A percentile compares a stretch with the other conserved stretches of the same genome.
Evolutionary conservation across 2,329 filamentous ascomycete species (phyloP).

Genomic region (Verticillium isaacii): DNA sequence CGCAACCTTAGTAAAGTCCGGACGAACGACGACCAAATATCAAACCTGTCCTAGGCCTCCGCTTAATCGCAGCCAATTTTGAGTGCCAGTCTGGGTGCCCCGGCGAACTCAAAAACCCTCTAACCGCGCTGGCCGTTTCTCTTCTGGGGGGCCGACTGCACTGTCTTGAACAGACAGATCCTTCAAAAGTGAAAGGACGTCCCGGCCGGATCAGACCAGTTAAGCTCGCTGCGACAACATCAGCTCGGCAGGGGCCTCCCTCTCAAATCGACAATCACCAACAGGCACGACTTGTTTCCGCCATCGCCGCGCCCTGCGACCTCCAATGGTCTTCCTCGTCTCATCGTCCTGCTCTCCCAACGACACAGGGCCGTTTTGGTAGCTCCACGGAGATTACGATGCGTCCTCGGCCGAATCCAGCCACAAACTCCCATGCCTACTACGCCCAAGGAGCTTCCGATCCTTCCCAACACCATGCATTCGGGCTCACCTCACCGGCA

Average conservation of each 20-base stretch:
- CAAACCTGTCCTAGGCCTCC: not conserved
- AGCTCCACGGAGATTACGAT: not conserved
- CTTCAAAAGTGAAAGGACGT: not conserved
- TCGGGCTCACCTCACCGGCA: constrained; percentile 5
- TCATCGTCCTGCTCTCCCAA: not conserved
- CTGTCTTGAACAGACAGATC: not conserved
- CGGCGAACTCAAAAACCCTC: not conserved
- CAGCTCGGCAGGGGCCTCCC: not conserved
- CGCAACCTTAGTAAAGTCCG: not conserved
- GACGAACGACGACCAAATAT: not conserved
- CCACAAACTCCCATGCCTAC: not conserved
- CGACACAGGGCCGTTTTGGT: not conserved
- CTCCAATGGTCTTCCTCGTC: not conserved
- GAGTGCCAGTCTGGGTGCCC: not conserved
- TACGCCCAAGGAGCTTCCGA: not conserved
- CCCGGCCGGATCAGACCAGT: not conserved
- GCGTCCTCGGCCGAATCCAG: not conserved
- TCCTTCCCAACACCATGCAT: constrained; percentile 4
- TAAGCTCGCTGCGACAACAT: not conserved
- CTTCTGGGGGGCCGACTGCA: not conserved
- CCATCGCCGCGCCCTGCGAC: not conserved
- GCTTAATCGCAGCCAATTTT: not conserved
- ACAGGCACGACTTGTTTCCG: not conserved
- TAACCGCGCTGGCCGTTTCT: not conserved
- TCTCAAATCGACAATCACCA: not conserved